phyloP scores from a whole-genome alignment of 352 stramenopile genomes.

The Phytopythium vexans region DNA sequence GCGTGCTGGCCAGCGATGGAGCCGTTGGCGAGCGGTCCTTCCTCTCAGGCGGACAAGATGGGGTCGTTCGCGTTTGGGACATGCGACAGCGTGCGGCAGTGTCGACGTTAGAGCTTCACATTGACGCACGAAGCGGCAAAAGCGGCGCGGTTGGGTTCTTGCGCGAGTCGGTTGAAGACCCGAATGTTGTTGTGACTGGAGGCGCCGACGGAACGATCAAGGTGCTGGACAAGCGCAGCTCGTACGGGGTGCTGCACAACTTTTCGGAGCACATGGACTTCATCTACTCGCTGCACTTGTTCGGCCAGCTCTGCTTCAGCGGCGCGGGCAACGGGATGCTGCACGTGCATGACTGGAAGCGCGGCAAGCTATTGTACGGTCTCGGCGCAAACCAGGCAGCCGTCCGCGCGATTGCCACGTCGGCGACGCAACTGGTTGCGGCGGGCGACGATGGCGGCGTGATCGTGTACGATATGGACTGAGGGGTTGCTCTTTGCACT shows the following conservation, averaged over 20 bases:
- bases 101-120: slow-evolving; percentile 40
- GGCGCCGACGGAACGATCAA: slow-evolving; percentile 79
- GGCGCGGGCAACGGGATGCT: slow-evolving; percentile 84
- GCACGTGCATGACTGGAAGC: slow-evolving; percentile 74
- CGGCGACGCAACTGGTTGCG: slow-evolving; percentile 48
- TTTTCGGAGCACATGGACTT: slow-evolving; percentile 85
- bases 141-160: slow-evolving; percentile 71
- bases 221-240: slow-evolving; percentile 66
- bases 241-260: slow-evolving; percentile 39
- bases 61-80: slow-evolving; percentile 73
- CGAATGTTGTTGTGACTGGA: slow-evolving; percentile 56
- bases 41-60: slow-evolving; percentile 82
- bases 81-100: slow-evolving; percentile 33
- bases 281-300: slow-evolving; percentile 79
- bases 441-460: slow-evolving; percentile 82
- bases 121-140: slow-evolving; percentile 57
- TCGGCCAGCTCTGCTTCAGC: slow-evolving; percentile 70
- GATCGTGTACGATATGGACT: slow-evolving; percentile 74
- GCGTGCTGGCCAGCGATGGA: slow-evolving; percentile 38
- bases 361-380: slow-evolving; percentile 69
- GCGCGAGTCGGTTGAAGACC: slow-evolving; percentile 34
- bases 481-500: neutral
- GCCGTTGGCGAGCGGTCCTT: slow-evolving; percentile 11
- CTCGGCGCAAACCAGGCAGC: slow-evolving; percentile 83
- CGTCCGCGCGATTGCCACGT: slow-evolving; percentile 65